phyloP scores from a whole-genome alignment of 2,329 filamentous ascomycete species.

The Botryotinia globosa region DNA sequence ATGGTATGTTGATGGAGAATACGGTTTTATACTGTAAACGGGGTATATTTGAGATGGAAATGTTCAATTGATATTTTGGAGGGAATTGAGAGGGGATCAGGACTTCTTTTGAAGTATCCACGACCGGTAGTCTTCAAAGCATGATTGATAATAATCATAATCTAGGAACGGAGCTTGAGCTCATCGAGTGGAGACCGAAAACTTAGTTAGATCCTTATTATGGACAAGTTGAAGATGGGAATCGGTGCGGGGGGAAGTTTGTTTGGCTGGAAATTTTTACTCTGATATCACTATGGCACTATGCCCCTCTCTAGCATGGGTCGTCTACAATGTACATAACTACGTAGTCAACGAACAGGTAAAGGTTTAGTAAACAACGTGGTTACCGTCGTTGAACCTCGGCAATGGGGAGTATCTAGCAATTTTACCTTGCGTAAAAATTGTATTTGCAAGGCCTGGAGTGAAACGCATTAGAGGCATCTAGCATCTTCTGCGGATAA shows the following conservation, averaged over 20 bases:
- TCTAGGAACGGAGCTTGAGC: background rate
- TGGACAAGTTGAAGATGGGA: background rate
- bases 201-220: background rate
- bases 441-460: background rate
- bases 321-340: background rate
- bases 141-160: slow-evolving; percentile 11
- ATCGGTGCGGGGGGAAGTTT: slow-evolving; percentile 1
- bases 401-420: background rate
- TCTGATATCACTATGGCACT: slow-evolving; percentile 7
- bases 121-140: background rate
- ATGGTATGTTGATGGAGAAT: background rate
- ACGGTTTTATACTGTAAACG: background rate
- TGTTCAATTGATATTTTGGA: background rate
- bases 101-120: background rate
- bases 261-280: background rate
- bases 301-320: background rate
- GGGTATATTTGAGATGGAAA: background rate
- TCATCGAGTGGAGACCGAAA: slow-evolving; percentile 13
- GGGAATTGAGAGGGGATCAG: background rate
- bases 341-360: background rate
- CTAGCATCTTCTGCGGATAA: background rate
- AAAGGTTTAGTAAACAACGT: background rate
- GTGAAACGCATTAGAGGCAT: background rate
- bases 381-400: background rate
- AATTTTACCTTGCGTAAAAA: background rate